Evolutionary conservation across 2,329 filamentous ascomycete species (phyloP).

Genomic region (Bimuria novae-zelandiae): DNA sequence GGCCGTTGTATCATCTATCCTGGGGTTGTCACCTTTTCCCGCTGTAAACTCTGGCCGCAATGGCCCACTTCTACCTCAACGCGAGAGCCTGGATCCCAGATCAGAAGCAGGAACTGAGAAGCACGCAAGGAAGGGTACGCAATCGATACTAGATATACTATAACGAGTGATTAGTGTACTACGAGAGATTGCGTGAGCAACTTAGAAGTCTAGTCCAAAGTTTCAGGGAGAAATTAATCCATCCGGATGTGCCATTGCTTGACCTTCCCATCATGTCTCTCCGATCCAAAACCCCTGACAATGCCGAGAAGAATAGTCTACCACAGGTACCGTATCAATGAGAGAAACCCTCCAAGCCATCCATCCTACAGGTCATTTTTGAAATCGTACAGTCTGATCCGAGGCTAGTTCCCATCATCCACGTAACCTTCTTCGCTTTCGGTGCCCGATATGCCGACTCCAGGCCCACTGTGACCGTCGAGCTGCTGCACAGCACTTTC

Average conservation of each 20-base stretch:
- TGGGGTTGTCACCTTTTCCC: too few relatives aligned
- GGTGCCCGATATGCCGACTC: constrained; percentile 23
- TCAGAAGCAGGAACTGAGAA: too few relatives aligned
- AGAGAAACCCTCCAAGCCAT: neutral
- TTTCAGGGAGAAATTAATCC: constrained; percentile 13
- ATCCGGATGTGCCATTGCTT: neutral
- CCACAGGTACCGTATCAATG: neutral
- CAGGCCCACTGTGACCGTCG: constrained; percentile 11
- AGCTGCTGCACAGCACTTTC: constrained; percentile 11
- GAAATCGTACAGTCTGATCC: constrained; percentile 29
- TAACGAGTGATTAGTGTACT: constrained; percentile 16
- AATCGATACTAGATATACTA: constrained; percentile 1
- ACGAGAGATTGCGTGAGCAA: constrained; percentile 25
- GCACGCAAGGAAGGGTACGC: too few relatives aligned
- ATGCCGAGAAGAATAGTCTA: neutral
- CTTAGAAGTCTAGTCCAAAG: constrained; percentile 27
- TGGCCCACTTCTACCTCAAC: too few relatives aligned
- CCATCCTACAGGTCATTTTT: too few relatives aligned
- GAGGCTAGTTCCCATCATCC: neutral
- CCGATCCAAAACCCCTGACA: neutral
- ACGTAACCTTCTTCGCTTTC: constrained; percentile 28
- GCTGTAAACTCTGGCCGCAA: too few relatives aligned
- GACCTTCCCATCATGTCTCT: neutral
- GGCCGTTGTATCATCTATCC: too few relatives aligned
- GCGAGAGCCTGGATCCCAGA: too few relatives aligned